phyloP scores from a whole-genome alignment of 2,329 filamentous ascomycete species.

The Thielaviopsis punctulata region DNA sequence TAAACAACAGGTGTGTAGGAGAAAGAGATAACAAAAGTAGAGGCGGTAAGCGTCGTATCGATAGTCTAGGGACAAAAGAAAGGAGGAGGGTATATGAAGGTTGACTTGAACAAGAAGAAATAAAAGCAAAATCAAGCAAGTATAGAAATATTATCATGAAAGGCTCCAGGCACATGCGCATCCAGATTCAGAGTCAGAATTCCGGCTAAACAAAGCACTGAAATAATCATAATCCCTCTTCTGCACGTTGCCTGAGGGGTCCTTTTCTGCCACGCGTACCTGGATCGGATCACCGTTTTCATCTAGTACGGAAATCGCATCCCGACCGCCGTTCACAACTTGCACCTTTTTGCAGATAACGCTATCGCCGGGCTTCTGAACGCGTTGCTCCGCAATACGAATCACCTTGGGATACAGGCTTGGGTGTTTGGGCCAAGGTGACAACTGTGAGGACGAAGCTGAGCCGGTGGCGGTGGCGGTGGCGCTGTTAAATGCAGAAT shows the following conservation, averaged over 20 bases:
- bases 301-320: slow-evolving; percentile 21
- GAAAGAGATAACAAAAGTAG: not conserved
- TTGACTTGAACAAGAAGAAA: not conserved
- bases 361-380: slow-evolving; percentile 18
- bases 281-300: slow-evolving; percentile 23
- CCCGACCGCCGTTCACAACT: slow-evolving; percentile 23
- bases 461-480: not conserved
- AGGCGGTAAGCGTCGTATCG: not conserved
- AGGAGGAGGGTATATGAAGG: not conserved
- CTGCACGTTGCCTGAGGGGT: not conserved
- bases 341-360: slow-evolving; percentile 29
- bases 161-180: slow-evolving; percentile 10
- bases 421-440: not conserved
- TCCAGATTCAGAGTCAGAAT: not conserved
- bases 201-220: not conserved
- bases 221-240: not conserved
- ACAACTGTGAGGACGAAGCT: not conserved
- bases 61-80: not conserved
- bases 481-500: not conserved
- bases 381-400: slow-evolving; percentile 37
- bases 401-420: slow-evolving; percentile 31
- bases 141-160: slow-evolving; percentile 4
- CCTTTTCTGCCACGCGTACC: slow-evolving; percentile 27
- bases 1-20: too few relatives aligned
- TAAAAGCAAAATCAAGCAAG: not conserved